These are phyloP conservation scores for Claviceps africana DNA, from an alignment of 2,329 filamentous ascomycete genomes.

Conservation along the genomic window DNA sequence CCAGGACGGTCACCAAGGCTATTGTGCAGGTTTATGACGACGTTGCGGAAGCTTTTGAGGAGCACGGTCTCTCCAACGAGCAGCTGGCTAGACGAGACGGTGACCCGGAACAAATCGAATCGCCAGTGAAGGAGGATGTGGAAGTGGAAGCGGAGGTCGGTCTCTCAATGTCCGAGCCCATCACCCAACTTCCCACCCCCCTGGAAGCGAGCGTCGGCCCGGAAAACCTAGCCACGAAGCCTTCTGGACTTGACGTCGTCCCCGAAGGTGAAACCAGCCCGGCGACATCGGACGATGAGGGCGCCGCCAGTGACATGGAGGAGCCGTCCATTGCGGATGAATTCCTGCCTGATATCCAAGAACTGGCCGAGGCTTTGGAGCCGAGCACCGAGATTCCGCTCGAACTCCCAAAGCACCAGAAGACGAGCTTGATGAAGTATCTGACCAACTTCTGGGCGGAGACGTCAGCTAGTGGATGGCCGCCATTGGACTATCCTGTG, in stretches of 20 bases:
- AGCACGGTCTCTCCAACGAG: constrained; percentile 50
- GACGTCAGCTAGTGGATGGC: constrained; percentile 89
- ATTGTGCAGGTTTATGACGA: constrained; percentile 94
- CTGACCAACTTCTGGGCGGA: constrained; percentile 98
- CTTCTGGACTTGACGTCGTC: constrained; percentile 16
- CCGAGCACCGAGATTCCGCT: constrained; percentile 45
- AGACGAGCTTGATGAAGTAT: constrained; percentile 86
- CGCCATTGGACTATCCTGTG: constrained; percentile 81
- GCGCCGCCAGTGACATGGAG: constrained; percentile 57
- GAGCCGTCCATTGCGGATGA: constrained; percentile 59
- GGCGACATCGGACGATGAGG: constrained; percentile 56
- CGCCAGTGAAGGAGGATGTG: constrained; percentile 8
- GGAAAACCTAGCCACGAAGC: constrained; percentile 13
- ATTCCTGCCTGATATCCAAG: constrained; percentile 47
- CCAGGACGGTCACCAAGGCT: constrained; percentile 82
- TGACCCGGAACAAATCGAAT: constrained; percentile 9
- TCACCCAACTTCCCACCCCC: constrained; percentile 10
- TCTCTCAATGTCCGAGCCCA: constrained; percentile 11
- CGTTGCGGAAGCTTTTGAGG: constrained; percentile 82
- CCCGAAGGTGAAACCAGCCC: constrained; percentile 24
- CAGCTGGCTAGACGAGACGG: constrained; percentile 12
- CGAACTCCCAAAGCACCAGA: constrained; percentile 83
- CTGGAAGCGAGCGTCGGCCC: constrained; percentile 10
- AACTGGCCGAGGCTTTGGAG: constrained; percentile 48
- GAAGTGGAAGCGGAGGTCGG: constrained; percentile 3